Conservation (phyloP, 306 rosid genomes). For the Crataegus laevigata region DNA sequence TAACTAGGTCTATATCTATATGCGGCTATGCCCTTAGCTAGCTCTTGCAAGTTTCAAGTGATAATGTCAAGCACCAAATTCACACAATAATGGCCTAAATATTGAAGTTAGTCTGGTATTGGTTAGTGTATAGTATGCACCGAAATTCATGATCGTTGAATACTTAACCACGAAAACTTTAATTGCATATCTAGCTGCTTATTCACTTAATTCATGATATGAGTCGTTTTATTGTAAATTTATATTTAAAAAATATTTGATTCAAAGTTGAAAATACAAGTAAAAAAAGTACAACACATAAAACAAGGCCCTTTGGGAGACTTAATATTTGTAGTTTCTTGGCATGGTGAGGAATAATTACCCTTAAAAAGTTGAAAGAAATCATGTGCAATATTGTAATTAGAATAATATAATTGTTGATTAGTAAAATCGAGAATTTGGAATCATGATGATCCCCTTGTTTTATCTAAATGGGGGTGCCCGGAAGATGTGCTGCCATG, state of each 20-base stretch:
- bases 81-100: background rate
- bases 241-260: too few relatives aligned
- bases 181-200: background rate
- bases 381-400: background rate
- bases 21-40: background rate
- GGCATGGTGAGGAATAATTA: background rate
- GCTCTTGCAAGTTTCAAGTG: background rate
- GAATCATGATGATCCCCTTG: background rate
- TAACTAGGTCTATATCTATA: background rate
- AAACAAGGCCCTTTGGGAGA: background rate
- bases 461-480: conserved; percentile 13
- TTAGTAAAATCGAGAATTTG: background rate
- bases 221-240: background rate
- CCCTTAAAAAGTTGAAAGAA: background rate
- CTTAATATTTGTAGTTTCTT: background rate
- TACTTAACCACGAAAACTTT: background rate
- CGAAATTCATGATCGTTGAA: background rate
- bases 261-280: background rate
- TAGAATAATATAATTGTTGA: background rate
- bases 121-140: too few relatives aligned
- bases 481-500: conserved; percentile 37
- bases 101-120: background rate
- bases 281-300: background rate
- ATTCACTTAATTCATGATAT: background rate
- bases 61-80: background rate